A percentile compares a stretch with the other conserved stretches of the same genome.
phyloP scores from a whole-genome alignment of 2,329 filamentous ascomycete genomes.

The Penicillium thymicola region DNA sequence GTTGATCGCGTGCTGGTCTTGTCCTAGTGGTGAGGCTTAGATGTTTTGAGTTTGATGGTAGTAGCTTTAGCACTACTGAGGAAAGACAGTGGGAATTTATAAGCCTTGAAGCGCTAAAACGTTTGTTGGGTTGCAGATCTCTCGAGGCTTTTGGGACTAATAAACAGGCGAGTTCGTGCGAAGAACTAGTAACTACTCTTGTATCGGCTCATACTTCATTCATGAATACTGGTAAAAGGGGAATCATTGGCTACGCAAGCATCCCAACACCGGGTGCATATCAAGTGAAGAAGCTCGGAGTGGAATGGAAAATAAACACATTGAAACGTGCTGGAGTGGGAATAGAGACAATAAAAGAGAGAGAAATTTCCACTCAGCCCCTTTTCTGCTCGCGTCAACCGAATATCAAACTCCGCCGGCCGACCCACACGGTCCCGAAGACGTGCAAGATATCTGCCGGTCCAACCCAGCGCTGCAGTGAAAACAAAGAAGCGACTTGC shows the following conservation, averaged over 20 bases:
- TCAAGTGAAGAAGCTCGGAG: slow-evolving; percentile 3
- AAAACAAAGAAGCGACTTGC: slow-evolving; percentile 36
- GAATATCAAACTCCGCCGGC: slow-evolving; percentile 45
- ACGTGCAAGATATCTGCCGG: slow-evolving; percentile 36
- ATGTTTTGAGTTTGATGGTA: neutral
- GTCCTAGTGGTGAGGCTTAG: neutral
- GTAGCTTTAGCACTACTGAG: neutral
- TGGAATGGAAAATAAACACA: slow-evolving; percentile 34
- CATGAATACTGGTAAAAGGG: slow-evolving; percentile 1
- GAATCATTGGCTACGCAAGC: slow-evolving; percentile 13
- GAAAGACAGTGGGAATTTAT: neutral
- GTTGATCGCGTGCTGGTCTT: neutral
- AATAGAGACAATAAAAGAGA: slow-evolving; percentile 43
- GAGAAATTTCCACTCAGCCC: slow-evolving; percentile 41
- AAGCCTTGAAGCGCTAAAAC: too few relatives aligned
- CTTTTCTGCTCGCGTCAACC: slow-evolving; percentile 39
- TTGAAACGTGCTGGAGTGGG: slow-evolving; percentile 41
- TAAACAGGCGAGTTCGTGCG: neutral
- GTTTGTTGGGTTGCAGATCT: neutral
- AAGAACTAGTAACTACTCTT: neutral
- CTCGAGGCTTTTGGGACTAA: neutral
- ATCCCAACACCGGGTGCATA: slow-evolving; percentile 7
- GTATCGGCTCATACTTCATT: neutral
- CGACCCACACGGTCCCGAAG: slow-evolving; percentile 37
- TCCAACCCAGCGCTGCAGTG: slow-evolving; percentile 35